A percentile compares a stretch with the other conserved stretches of the same genome.
phyloP scores from a whole-genome alignment of 768 basidiomycete genomes.

The Panus rudis region DNA sequence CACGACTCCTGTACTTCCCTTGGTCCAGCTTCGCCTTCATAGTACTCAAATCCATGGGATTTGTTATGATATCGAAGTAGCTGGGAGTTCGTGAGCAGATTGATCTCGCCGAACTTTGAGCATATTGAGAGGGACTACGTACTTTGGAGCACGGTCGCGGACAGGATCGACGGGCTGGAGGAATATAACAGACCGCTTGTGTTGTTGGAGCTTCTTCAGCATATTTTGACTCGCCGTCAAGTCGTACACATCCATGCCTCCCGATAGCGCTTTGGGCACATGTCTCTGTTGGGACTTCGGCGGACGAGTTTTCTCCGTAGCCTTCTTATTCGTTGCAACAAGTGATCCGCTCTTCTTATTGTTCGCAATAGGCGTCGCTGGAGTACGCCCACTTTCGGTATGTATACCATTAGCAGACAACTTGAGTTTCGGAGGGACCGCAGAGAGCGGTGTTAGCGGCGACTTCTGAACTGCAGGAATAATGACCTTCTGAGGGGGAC shows the following conservation, averaged over 20 bases:
- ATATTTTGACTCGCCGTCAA: constrained; percentile 68
- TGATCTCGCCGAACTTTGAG: constrained; percentile 4
- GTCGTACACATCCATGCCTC: constrained; percentile 74
- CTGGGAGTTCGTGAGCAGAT: constrained; percentile 31
- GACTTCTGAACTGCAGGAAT: constrained; percentile 36
- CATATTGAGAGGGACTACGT: constrained; percentile 20
- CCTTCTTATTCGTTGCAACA: constrained; percentile 14
- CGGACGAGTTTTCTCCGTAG: constrained; percentile 19
- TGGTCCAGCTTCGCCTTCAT: constrained; percentile 81
- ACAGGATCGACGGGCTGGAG: constrained; percentile 94
- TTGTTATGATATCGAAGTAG: constrained; percentile 85
- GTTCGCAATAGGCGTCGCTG: constrained; percentile 7
- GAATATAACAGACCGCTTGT: constrained; percentile 73
- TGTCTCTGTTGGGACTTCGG: constrained; percentile 29
- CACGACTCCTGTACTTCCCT: constrained; percentile 80
- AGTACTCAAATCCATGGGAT: constrained; percentile 92
- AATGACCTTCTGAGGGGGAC: too few species aligned
- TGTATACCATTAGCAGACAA: constrained; percentile 31
- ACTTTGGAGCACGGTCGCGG: constrained; percentile 86
- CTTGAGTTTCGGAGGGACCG: constrained; percentile 51
- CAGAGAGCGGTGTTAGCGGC: constrained; percentile 20
- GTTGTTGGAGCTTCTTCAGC: constrained; percentile 68
- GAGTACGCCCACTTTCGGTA: constrained; percentile 6
- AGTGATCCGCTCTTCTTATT: too few species aligned
- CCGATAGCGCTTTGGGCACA: constrained; percentile 62